Percentiles rank a stretch among this genome's conserved stretches.
Evolutionary conservation across 78 protist genomes (phyloP).

Genomic region (Speleostelium caveatum): DNA sequence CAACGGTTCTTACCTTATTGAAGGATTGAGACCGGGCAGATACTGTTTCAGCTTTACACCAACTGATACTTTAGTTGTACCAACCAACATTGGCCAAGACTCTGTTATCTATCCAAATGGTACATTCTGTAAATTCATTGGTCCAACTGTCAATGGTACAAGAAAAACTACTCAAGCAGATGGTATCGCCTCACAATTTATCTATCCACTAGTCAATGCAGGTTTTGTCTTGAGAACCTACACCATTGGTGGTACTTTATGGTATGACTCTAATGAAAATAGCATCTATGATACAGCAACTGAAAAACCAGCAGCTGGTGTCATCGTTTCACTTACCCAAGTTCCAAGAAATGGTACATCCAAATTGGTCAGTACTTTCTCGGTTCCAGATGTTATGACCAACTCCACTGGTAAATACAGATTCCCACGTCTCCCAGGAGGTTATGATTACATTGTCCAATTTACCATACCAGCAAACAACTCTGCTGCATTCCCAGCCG

Average conservation of each 20-base stretch:
- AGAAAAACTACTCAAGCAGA: not conserved
- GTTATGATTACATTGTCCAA: not conserved
- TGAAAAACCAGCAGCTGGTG: conserved; percentile 21
- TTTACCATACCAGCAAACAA: not conserved
- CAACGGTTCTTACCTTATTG: not conserved
- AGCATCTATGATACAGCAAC: conserved; percentile 4
- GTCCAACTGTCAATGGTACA: not conserved
- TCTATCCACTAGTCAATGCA: not conserved
- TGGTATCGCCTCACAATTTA: not conserved
- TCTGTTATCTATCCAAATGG: not conserved
- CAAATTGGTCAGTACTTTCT: not conserved
- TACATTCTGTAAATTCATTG: not conserved
- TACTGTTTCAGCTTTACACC: not conserved
- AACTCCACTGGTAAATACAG: conserved; percentile 15
- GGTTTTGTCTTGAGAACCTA: conserved; percentile 36
- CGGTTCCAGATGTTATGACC: not conserved
- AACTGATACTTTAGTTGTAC: not conserved
- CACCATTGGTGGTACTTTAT: conserved; percentile 12
- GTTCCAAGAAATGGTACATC: not conserved
- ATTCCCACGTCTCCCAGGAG: conserved; percentile 15
- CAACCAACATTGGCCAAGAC: not conserved
- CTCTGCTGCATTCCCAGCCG: not conserved
- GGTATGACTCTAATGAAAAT: not conserved
- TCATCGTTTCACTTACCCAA: conserved; percentile 17
- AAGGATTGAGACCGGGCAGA: not conserved